These are phyloP conservation scores for Rhynchospora pubera DNA, from an alignment of 176 grass and related monocot genomes.

Conservation along the genomic window DNA sequence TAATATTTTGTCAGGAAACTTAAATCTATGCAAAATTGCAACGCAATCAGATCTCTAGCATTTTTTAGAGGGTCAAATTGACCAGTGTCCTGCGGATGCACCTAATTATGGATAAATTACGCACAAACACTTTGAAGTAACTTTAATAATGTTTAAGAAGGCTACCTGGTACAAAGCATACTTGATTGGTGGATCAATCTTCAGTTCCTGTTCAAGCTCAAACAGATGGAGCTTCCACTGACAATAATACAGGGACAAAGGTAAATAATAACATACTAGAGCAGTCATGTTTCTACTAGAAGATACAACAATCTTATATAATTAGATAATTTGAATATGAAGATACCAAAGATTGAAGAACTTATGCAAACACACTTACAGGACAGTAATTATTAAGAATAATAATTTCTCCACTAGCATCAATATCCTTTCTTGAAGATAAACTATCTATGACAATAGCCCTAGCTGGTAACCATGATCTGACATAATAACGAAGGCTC, in stretches of 20 bases:
- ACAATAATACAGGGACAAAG: not conserved
- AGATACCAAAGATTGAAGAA: not conserved
- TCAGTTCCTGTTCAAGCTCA: constrained; percentile 91
- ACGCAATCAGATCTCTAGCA: not conserved
- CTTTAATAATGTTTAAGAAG: not conserved
- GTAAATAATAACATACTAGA: not conserved
- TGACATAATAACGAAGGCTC: constrained; percentile 69
- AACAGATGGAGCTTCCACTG: constrained; percentile 99
- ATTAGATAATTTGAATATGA: not conserved
- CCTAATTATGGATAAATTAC: too few relatives aligned
- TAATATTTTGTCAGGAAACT: not conserved
- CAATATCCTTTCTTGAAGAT: constrained; percentile 56
- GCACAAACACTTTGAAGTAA: not conserved
- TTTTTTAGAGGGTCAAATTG: not conserved
- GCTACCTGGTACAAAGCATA: constrained; percentile 87
- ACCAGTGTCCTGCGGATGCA: not conserved
- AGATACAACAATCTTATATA: not conserved
- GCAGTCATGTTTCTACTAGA: not conserved
- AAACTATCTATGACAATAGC: constrained; percentile 90
- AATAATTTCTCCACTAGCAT: constrained; percentile 93
- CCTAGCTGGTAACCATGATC: constrained; percentile 89
- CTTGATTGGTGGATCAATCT: constrained; percentile 66
- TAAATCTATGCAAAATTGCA: not conserved
- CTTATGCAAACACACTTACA: constrained; percentile 40
- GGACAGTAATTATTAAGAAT: constrained; percentile 83